A percentile compares a stretch with the other conserved stretches of the same genome.
Conservation (phyloP, 345 rosid genomes). For the Abelmoschus esculentus region DNA sequence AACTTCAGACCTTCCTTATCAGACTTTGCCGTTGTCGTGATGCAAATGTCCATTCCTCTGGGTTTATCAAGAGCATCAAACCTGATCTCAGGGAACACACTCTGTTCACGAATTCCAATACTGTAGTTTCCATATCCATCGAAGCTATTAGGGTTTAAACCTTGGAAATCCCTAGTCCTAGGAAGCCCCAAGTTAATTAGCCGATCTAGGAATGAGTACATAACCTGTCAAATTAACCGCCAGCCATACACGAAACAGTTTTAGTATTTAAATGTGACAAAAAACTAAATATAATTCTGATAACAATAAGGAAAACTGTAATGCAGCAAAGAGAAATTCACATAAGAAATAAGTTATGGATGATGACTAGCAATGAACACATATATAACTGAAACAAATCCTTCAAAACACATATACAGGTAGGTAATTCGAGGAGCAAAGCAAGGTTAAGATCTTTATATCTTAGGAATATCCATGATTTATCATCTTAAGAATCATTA, state of each 20-base stretch:
- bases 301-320: not conserved
- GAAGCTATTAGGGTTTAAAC: slow-evolving; percentile 73
- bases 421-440: not conserved
- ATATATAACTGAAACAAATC: not conserved
- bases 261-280: not conserved
- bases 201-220: slow-evolving; percentile 88
- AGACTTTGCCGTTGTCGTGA: slow-evolving; percentile 63
- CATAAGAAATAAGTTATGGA: not conserved
- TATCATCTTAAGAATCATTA: not conserved
- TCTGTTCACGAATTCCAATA: slow-evolving; percentile 69
- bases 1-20: slow-evolving; percentile 77
- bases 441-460: not conserved
- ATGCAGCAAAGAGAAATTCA: not conserved
- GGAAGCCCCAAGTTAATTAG: slow-evolving; percentile 92
- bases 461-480: not conserved
- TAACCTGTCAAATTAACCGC: slow-evolving; percentile 41
- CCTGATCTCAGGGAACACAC: slow-evolving; percentile 82
- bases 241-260: not conserved
- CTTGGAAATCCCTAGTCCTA: slow-evolving; percentile 88
- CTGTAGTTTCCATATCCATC: slow-evolving; percentile 94
- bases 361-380: not conserved
- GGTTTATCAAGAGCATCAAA: slow-evolving; percentile 60
- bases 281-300: not conserved
- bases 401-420: not conserved
- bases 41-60: slow-evolving; percentile 93